phyloP scores from a whole-genome alignment of 495 filamentous ascomycete species.

The Geopyxis carbonaria region DNA sequence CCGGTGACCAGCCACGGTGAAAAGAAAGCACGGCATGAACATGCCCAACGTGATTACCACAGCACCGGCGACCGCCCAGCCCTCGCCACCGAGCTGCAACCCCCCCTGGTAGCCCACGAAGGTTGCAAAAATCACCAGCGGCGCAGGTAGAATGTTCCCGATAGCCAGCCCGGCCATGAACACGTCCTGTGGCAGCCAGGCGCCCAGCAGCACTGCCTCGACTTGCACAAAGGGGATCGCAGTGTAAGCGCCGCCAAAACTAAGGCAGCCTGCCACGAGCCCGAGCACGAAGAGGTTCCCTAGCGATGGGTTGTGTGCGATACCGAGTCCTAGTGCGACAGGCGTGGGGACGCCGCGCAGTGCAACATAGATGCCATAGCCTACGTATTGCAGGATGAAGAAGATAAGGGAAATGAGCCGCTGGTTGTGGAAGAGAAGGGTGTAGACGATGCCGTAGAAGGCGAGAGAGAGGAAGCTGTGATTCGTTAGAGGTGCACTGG shows the following conservation, averaged over 20 bases:
- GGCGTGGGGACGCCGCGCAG: conserved; percentile 26
- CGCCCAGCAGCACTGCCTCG: conserved; percentile 28
- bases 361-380: conserved; percentile 25
- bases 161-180: conserved; percentile 29
- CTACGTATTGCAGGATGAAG: conserved; percentile 26
- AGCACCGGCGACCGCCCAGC: conserved; percentile 26
- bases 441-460: conserved; percentile 26
- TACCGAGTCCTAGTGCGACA: conserved; percentile 27
- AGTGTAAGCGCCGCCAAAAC: conserved; percentile 29
- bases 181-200: conserved; percentile 25
- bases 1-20: conserved; percentile 27
- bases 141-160: conserved; percentile 27
- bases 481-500: conserved; percentile 4
- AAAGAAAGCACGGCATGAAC: conserved; percentile 29
- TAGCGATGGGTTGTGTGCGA: conserved; percentile 25
- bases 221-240: conserved; percentile 29
- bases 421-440: conserved; percentile 16
- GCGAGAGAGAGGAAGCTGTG: conserved; percentile 27
- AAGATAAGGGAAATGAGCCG: conserved; percentile 20
- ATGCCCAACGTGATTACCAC: conserved; percentile 27
- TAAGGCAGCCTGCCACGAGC: conserved; percentile 26
- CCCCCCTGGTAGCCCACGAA: conserved; percentile 30
- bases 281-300: conserved; percentile 28
- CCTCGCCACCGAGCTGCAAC: conserved; percentile 12
- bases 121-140: conserved; percentile 28